A percentile compares a stretch with the other conserved stretches of the same genome.
phyloP scores from a whole-genome alignment of 805 yeast genomes.

The Martiniozyma abietophila region DNA sequence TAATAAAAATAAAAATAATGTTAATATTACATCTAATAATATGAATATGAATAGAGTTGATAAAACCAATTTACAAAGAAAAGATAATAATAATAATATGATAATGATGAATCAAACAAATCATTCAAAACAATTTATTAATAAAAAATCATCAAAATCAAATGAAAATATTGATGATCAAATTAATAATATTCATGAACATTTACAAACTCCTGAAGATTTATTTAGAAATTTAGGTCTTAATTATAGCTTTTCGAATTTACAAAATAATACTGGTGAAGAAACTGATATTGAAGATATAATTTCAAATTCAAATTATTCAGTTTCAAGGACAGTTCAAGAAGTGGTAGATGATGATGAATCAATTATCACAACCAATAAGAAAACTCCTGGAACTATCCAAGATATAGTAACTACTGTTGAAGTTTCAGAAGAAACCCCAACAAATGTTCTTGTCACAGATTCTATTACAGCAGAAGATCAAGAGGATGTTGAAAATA shows the following conservation, averaged over 20 bases:
- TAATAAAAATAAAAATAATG: neutral
- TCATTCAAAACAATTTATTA: neutral
- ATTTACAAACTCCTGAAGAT: slow-evolving; percentile 2
- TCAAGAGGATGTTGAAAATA: too few relatives aligned
- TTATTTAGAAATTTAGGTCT: slow-evolving; percentile 6
- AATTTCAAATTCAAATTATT: neutral
- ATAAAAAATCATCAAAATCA: neutral
- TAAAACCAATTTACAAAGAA: neutral
- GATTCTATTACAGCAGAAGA: too few relatives aligned
- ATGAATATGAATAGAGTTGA: neutral
- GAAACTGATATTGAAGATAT: neutral
- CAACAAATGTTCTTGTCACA: neutral
- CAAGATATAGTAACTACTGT: slow-evolving; percentile 2
- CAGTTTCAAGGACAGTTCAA: neutral
- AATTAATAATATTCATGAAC: too few relatives aligned
- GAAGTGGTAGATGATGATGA: neutral
- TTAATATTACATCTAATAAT: neutral
- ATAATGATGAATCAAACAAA: neutral
- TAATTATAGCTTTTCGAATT: neutral
- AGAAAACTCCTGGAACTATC: neutral
- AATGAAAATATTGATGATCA: too few relatives aligned
- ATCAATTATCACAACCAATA: neutral
- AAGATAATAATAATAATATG: neutral
- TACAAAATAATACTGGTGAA: neutral
- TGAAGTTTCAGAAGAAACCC: slow-evolving; percentile 1